Evolutionary conservation across 129 eudicot species (phyloP).

Genomic region (Tagetes erecta): DNA sequence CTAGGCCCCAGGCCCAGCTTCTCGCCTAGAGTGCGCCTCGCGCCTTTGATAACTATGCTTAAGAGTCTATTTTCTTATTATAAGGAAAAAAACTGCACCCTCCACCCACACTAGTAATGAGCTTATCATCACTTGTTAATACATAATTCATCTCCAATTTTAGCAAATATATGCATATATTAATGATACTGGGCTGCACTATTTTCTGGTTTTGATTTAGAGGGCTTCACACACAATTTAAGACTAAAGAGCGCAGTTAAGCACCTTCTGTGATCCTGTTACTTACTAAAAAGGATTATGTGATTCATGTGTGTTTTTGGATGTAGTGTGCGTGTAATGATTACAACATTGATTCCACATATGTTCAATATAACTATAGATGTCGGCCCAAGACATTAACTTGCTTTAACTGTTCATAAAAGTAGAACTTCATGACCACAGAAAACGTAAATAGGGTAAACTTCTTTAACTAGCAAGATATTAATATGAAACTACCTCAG

Average conservation of each 20-base stretch:
- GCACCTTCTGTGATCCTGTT: not conserved
- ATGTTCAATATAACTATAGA: not conserved
- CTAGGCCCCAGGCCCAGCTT: too few species aligned
- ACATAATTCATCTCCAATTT: not conserved
- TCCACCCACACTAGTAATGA: not conserved
- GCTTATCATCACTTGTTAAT: not conserved
- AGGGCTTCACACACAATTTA: not conserved
- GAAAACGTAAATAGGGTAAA: constrained; percentile 4
- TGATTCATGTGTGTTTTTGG: not conserved
- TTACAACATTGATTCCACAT: constrained; percentile 19
- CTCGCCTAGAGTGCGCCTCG: too few species aligned
- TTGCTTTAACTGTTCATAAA: not conserved
- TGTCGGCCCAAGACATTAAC: constrained; percentile 6
- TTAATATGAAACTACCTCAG: not conserved
- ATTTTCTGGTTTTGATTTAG: not conserved
- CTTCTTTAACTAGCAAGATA: not conserved
- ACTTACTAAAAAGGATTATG: not conserved
- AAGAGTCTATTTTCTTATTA: not conserved
- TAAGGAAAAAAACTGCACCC: not conserved
- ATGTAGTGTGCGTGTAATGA: not conserved
- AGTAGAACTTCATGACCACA: constrained; percentile 11
- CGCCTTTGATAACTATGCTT: too few species aligned
- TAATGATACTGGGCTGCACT: not conserved
- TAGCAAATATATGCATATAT: not conserved
- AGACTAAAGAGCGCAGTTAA: not conserved